Evolutionary conservation across 805 yeast genomes (phyloP).

Genomic region (baker's yeast (Saccharomyces cerevisiae)): DNA sequence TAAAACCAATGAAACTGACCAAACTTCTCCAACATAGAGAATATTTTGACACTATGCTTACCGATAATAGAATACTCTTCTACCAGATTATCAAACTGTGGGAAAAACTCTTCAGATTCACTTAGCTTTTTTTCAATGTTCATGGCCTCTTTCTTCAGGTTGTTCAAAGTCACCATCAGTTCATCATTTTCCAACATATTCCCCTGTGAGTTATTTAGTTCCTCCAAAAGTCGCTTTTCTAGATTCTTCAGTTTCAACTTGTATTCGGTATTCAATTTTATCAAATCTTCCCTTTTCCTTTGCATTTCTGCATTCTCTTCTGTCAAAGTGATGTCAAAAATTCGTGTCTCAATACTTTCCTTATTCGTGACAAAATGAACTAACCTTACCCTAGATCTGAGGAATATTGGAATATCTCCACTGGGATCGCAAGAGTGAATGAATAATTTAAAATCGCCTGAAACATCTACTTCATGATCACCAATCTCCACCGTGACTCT

Average conservation of each 20-base stretch:
- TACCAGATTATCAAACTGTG: conserved; percentile 42
- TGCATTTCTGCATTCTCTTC: conserved; percentile 62
- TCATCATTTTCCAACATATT: conserved; percentile 61
- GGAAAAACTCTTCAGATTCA: conserved; percentile 49
- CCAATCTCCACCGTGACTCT: conserved; percentile 56
- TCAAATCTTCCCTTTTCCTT: conserved; percentile 43
- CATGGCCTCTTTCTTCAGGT: conserved; percentile 53
- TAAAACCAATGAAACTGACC: conserved; percentile 44
- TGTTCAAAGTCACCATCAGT: conserved; percentile 52
- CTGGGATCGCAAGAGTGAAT: conserved; percentile 55
- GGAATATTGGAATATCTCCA: conserved; percentile 40
- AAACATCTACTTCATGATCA: conserved; percentile 54
- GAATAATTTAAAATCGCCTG: conserved; percentile 52
- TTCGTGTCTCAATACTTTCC: conserved; percentile 54
- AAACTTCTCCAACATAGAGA: conserved; percentile 38
- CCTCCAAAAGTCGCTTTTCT: conserved; percentile 50
- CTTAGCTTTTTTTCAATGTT: conserved; percentile 44
- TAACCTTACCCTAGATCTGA: conserved; percentile 53
- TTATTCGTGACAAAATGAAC: conserved; percentile 69
- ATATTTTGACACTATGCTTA: conserved; percentile 43
- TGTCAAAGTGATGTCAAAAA: conserved; percentile 48
- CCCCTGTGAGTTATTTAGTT: conserved; percentile 50
- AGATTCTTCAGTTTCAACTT: conserved; percentile 43
- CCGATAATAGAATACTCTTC: conserved; percentile 48
- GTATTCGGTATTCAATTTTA: conserved; percentile 52